phyloP scores from a whole-genome alignment of 306 rosid species.

The Vigna nakashimae region DNA sequence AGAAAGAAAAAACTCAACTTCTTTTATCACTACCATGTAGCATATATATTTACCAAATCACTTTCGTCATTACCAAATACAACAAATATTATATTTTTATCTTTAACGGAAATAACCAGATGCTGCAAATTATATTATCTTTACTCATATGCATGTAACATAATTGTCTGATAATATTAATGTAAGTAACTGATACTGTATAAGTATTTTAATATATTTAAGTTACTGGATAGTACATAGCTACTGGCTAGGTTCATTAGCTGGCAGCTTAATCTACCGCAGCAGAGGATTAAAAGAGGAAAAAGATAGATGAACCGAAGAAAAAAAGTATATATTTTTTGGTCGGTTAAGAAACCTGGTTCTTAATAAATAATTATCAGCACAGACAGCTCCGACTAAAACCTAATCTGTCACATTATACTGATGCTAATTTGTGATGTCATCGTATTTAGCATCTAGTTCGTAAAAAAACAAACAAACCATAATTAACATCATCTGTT shows the following conservation, averaged over 20 bases:
- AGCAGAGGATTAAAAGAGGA: not conserved
- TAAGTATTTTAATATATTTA: not conserved
- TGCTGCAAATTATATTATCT: not conserved
- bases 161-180: not conserved
- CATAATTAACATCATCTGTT: not conserved
- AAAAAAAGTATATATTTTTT: not conserved
- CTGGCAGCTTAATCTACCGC: conserved; percentile 18
- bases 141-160: not conserved
- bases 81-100: not conserved
- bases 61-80: not conserved
- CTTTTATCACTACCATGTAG: conserved; percentile 4
- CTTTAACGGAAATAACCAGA: not conserved
- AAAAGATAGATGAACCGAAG: conserved; percentile 12
- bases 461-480: not conserved
- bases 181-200: not conserved
- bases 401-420: conserved; percentile 22
- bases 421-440: conserved; percentile 20
- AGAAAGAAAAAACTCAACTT: not conserved
- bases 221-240: not conserved
- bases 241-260: conserved; percentile 6
- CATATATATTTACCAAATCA: too few relatives aligned
- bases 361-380: conserved; percentile 1
- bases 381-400: not conserved
- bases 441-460: conserved; percentile 9
- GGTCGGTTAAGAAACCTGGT: conserved; percentile 37